Evolutionary conservation across 495 filamentous ascomycete genomes (phyloP).

Genomic region (Penicillium canescens): DNA sequence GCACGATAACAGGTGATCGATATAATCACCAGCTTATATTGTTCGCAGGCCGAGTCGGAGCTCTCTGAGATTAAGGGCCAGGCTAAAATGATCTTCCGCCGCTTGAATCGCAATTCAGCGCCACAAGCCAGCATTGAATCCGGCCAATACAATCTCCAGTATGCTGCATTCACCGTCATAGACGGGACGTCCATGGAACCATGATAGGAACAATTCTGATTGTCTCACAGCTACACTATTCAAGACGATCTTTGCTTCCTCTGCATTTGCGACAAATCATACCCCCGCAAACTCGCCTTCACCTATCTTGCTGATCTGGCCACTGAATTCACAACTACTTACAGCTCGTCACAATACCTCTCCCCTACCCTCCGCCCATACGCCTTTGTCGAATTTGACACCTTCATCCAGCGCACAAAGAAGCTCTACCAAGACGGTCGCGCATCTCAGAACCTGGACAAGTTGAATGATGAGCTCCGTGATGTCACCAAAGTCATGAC

Average conservation of each 20-base stretch:
- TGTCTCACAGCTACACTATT: constrained; percentile 73
- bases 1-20: constrained; percentile 5
- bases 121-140: constrained; percentile 90
- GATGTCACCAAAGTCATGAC: constrained; percentile 99
- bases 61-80: constrained; percentile 87
- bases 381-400: constrained; percentile 97
- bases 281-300: constrained; percentile 97
- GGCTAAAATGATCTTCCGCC: constrained; percentile 84
- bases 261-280: constrained; percentile 87
- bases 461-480: constrained; percentile 90
- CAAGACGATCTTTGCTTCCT: constrained; percentile 81
- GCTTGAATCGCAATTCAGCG: constrained; percentile 83
- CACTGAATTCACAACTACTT: constrained; percentile 87
- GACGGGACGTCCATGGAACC: too few species aligned
- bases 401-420: constrained; percentile 91
- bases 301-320: constrained; percentile 95
- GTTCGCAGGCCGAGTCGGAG: constrained; percentile 63
- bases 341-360: constrained; percentile 70
- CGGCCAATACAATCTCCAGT: constrained; percentile 85
- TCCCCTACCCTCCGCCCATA: constrained; percentile 80
- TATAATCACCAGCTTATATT: neutral
- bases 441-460: constrained; percentile 82
- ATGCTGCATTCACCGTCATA: constrained; percentile 27
- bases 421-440: constrained; percentile 92
- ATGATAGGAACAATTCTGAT: constrained; percentile 2